Base-by-base conservation (phyloP, 805 yeast genomes). In the Candida lessepsii region DNA sequence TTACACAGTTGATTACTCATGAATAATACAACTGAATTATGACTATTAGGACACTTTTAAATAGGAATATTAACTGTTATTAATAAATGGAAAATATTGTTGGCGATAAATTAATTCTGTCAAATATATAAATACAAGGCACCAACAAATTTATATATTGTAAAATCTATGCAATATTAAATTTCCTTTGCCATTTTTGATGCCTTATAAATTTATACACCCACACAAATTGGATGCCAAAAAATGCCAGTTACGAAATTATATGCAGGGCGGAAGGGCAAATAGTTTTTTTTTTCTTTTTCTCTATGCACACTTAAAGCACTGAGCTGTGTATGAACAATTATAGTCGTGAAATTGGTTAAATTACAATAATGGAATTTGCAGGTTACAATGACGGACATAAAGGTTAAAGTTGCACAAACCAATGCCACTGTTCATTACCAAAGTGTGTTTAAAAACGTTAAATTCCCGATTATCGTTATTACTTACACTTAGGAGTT, bases 1-100 rank as follows among this genome's bases (percentile, higher is more conserved):
- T 38, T 38, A 23, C 11, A 21, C 35, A 19, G 29, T 27, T 28
- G 27, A 32, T 23, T 20, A 32, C 35, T 21, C 35, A 32, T 32
- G 19, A 28, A 16, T n/a, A 7, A 23, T 9, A 23, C 26, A 23
- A 9, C 26, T 23, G 11, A 23, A 23, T 11, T 23, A 23, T n/a
- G n/a, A n/a, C n/a, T n/a, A n/a, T n/a, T n/a, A n/a, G n/a, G n/a
- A n/a, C n/a, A n/a, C n/a, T n/a, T n/a, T n/a, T n/a, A n/a, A n/a
- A n/a, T n/a, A n/a, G n/a, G n/a, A n/a, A n/a, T n/a, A n/a, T n/a
- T n/a, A n/a, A n/a, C n/a, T n/a, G n/a, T n/a, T n/a, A n/a, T n/a
- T n/a, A n/a, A n/a, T n/a, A n/a, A n/a, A n/a, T n/a, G n/a, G n/a
- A n/a, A n/a, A n/a, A n/a, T n/a, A n/a, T n/a, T n/a, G n/a, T n/a